Percentiles rank a stretch among this genome's conserved stretches.
Evolutionary conservation across 2,329 filamentous ascomycete genomes (phyloP).

Genomic region (Scytalidium sp.): DNA sequence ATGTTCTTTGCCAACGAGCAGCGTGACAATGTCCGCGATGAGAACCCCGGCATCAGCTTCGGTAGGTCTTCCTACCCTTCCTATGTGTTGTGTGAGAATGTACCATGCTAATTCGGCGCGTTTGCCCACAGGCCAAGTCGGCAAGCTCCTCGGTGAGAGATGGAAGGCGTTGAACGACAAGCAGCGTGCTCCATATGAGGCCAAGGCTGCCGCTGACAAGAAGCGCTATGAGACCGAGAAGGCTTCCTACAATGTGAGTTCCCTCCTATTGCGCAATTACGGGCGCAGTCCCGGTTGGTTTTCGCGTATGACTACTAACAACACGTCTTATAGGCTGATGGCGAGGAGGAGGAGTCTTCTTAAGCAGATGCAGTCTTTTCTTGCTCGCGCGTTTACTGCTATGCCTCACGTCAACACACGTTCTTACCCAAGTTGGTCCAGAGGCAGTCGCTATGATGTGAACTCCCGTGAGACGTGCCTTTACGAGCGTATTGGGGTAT

Average conservation of each 20-base stretch:
- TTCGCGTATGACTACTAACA: constrained; percentile 28
- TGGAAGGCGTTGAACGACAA: constrained; percentile 97
- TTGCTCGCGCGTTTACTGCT: constrained; percentile 6
- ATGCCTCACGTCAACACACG: constrained; percentile 9
- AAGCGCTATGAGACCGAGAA: constrained; percentile 99
- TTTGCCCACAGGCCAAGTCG: constrained; percentile 71
- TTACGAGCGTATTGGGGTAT: constrained; percentile 10
- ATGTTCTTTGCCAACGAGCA: constrained; percentile 99
- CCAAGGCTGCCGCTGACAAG: constrained; percentile 96
- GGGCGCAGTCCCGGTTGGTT: too few relatives aligned
- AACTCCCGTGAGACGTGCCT: constrained; percentile 11
- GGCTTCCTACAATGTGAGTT: constrained; percentile 81
- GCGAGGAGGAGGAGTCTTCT: constrained; percentile 52
- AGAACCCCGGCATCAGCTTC: constrained; percentile 97
- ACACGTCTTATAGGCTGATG: constrained; percentile 44
- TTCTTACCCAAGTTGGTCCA: constrained; percentile 13
- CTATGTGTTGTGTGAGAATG: neutral
- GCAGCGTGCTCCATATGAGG: constrained; percentile 91
- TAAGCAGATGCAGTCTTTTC: too few relatives aligned
- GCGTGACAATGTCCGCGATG: constrained; percentile 95
- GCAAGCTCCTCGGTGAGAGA: constrained; percentile 95
- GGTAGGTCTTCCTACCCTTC: constrained; percentile 52
- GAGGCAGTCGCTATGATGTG: constrained; percentile 6
- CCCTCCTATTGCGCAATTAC: constrained; percentile 8
- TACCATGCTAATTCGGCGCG: constrained; percentile 15